phyloP scores from a whole-genome alignment of 257 asterid genomes.

The Solanum ossicruentum region DNA sequence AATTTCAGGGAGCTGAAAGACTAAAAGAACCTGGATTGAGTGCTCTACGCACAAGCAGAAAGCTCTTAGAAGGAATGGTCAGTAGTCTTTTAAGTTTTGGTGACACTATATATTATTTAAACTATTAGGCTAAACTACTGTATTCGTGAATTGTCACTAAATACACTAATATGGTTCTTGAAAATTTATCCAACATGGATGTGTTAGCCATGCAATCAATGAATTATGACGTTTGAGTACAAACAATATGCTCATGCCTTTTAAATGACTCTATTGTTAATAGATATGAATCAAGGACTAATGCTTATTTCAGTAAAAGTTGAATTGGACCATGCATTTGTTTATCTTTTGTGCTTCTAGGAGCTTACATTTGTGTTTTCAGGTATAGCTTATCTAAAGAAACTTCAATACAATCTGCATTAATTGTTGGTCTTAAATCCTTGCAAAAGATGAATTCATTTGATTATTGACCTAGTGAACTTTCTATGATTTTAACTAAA shows the following conservation, averaged over 20 bases:
- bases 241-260: neutral
- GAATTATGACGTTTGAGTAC: neutral
- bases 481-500: neutral
- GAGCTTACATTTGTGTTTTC: neutral
- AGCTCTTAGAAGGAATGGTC: constrained; percentile 89
- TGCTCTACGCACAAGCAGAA: constrained; percentile 78
- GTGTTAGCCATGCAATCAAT: neutral
- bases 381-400: neutral
- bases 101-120: neutral
- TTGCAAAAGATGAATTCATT: neutral
- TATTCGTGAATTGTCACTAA: neutral
- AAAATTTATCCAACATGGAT: neutral
- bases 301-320: neutral
- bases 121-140: neutral
- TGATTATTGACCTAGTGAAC: neutral
- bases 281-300: neutral
- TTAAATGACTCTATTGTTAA: neutral
- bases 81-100: neutral
- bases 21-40: constrained; percentile 72
- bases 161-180: neutral
- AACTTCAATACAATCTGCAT: neutral
- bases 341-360: neutral
- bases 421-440: neutral
- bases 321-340: neutral
- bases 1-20: constrained; percentile 77